Conservation (phyloP, 192 early-diverging fungal genomes). For the Coemansia sp. region DNA sequence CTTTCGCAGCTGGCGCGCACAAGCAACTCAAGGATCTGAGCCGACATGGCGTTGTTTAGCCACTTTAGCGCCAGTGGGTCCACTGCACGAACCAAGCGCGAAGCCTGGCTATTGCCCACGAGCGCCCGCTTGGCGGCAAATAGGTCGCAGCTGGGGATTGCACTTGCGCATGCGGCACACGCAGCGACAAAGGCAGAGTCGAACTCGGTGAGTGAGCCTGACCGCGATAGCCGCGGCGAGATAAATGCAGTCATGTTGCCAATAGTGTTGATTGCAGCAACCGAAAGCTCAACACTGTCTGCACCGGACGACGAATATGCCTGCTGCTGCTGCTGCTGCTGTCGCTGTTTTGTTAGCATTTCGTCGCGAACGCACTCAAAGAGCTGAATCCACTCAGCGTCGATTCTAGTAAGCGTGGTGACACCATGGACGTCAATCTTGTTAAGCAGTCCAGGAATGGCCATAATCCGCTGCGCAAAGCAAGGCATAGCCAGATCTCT, state of each 20-base stretch:
- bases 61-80: constrained; percentile 37
- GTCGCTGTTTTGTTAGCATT: constrained; percentile 12
- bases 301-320: not conserved
- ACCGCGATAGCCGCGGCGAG: constrained; percentile 31
- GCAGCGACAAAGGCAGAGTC: constrained; percentile 32
- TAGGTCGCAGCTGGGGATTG: constrained; percentile 35
- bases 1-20: constrained; percentile 34
- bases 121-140: constrained; percentile 16
- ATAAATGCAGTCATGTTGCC: constrained; percentile 51
- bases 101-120: not conserved
- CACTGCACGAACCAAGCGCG: constrained; percentile 18
- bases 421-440: constrained; percentile 39
- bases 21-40: constrained; percentile 30
- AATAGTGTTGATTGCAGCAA: constrained; percentile 36
- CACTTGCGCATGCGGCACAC: constrained; percentile 32
- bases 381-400: constrained; percentile 21
- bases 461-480: constrained; percentile 37
- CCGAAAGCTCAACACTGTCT: constrained; percentile 8
- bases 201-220: constrained; percentile 7
- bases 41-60: constrained; percentile 37
- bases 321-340: constrained; percentile 17
- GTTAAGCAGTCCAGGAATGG: constrained; percentile 46
- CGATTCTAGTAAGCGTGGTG: constrained; percentile 23
- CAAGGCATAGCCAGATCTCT: constrained; percentile 18
- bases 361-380: constrained; percentile 10